Evolutionary conservation across 768 basidiomycete species (phyloP).

Genomic region (Termitomyces sp.): DNA sequence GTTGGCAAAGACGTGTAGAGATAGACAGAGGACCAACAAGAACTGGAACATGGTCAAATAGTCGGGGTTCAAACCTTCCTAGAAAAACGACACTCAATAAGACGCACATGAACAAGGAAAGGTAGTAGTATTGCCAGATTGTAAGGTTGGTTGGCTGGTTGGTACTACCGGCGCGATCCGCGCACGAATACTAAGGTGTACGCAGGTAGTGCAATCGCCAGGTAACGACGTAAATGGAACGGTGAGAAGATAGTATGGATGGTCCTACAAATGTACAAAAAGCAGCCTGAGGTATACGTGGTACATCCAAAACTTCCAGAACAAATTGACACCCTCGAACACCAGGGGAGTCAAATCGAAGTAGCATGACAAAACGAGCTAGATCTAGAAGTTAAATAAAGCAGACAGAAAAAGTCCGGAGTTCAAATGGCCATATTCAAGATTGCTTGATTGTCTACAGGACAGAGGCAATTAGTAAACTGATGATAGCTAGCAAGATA

Average conservation of each 20-base stretch:
- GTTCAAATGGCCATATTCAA: not conserved
- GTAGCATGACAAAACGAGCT: not conserved
- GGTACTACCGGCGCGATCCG: no score
- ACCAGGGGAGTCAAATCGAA: not conserved
- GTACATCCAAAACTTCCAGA: not conserved
- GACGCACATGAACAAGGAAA: not conserved
- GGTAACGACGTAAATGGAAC: not conserved
- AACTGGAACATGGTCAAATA: constrained; percentile 1
- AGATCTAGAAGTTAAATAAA: not conserved
- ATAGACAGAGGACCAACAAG: not conserved
- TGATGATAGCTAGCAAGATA: not conserved
- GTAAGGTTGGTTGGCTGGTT: no score
- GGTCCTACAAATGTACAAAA: not conserved
- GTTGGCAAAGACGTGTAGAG: constrained; percentile 35
- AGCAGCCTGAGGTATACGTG: not conserved
- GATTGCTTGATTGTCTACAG: constrained; percentile 11
- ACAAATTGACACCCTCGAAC: not conserved
- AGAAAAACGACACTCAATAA: not conserved
- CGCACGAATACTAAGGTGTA: no score
- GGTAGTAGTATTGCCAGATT: not conserved
- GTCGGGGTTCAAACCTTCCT: not conserved
- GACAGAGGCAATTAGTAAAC: not conserved
- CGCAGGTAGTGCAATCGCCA: not conserved
- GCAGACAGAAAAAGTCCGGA: not conserved
- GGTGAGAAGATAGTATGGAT: not conserved